Conservation (phyloP, 2,329 filamentous ascomycete genomes). For the Aspergillus quadrilineatus region DNA sequence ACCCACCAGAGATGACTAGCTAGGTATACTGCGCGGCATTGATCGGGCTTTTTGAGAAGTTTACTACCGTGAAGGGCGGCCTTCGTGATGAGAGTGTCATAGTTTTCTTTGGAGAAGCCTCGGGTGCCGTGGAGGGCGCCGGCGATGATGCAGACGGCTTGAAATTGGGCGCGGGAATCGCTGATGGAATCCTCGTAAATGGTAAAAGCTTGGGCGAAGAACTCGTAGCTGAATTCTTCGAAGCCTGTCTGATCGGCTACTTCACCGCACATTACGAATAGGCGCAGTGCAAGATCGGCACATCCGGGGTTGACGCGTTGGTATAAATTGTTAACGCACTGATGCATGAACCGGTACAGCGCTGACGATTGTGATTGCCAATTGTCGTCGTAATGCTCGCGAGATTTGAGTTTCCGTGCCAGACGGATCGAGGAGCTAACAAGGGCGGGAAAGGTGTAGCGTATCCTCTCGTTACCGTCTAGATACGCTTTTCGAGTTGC, state of each 20-base stretch:
- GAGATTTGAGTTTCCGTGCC: constrained; percentile 80
- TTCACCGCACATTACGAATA: constrained; percentile 90
- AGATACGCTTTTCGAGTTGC: constrained; percentile 80
- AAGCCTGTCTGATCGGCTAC: constrained; percentile 87
- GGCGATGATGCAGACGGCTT: constrained; percentile 92
- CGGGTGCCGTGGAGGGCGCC: constrained; percentile 83
- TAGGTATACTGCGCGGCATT: constrained; percentile 93
- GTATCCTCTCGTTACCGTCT: constrained; percentile 91
- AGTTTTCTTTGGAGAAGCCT: constrained; percentile 94
- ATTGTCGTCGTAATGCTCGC: constrained; percentile 81
- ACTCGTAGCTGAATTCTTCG: constrained; percentile 96
- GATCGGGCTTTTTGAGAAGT: constrained; percentile 93
- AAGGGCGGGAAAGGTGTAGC: constrained; percentile 90
- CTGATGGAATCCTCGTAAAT: constrained; percentile 96
- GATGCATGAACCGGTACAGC: constrained; percentile 94
- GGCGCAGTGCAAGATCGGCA: constrained; percentile 80
- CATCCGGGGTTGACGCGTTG: constrained; percentile 77
- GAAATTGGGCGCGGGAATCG: constrained; percentile 95
- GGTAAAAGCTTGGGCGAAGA: constrained; percentile 96
- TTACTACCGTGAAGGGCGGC: constrained; percentile 96
- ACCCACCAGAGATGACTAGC: constrained; percentile 99
- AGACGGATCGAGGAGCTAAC: constrained; percentile 88
- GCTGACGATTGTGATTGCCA: constrained; percentile 73
- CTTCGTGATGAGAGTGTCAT: constrained; percentile 97
- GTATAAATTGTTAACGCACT: constrained; percentile 80